Evolutionary conservation across 768 basidiomycete species (phyloP), one percentile per base, ranked within the genome.

Genomic region (Russula abietina): DNA sequence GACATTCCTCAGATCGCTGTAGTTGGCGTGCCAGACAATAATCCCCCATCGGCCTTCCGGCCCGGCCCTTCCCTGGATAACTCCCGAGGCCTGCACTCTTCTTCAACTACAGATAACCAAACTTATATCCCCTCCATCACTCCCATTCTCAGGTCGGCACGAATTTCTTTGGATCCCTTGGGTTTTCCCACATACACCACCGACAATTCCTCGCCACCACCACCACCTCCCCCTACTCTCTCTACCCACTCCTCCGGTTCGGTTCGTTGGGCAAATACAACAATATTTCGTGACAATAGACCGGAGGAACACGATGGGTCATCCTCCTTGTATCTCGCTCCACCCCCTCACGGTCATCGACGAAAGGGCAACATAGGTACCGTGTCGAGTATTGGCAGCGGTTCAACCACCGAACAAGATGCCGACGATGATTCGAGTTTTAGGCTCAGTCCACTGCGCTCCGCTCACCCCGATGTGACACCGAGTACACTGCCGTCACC

Each of bases 151-250:
- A n/a, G n/a, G n/a, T n/a, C n/a, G n/a, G n/a, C n/a, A n/a, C n/a
- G n/a, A n/a, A n/a, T n/a, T n/a, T n/a, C n/a, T n/a, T n/a, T n/a
- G n/a, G n/a, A n/a, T n/a, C n/a, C n/a, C n/a, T n/a, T n/a, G n/a
- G n/a, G 72, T 0, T 68, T 67, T 39, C 68, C 66, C 0, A 54
- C 62, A 22, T 28, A 49, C 1, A 75, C 76, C 8, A 78, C 75
- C 0, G 76, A 79, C n/a, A 80, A 50, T 77, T 74, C 41, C 33
- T 41, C 70, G 46, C n/a, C 32, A 51, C 74, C 75, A 26, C 79
- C 73, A 0, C 90, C 90, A 0, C 89, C 90, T 0, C 0, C 91
- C 90, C 90, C 90, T 0, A n/a, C 90, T n/a, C n/a, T n/a, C n/a
- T n/a, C n/a, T n/a, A n/a, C n/a, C n/a, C n/a, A n/a, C n/a, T n/a